These are phyloP conservation scores for Aspergillus spinulosporus DNA, from an alignment of 2,329 filamentous ascomycete genomes.

Conservation along the genomic window DNA sequence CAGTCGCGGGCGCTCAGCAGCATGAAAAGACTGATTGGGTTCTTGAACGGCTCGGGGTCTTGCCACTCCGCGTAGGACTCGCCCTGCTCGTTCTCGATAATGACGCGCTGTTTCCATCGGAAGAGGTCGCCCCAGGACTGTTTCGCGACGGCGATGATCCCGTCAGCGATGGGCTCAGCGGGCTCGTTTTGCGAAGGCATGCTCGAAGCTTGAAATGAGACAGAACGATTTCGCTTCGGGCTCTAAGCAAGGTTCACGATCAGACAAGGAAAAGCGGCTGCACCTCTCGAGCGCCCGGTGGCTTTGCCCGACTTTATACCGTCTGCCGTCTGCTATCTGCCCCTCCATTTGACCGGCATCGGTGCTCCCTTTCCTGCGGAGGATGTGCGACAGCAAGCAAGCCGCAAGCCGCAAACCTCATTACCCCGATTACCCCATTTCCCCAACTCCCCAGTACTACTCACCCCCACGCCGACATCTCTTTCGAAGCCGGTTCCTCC, in stretches of 20 bases:
- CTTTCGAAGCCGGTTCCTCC: slow-evolving; percentile 4
- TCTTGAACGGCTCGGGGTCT: slow-evolving; percentile 62
- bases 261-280: neutral
- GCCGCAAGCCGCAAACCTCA: too few relatives aligned
- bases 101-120: slow-evolving; percentile 71
- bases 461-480: slow-evolving; percentile 11
- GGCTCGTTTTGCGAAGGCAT: slow-evolving; percentile 43
- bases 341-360: neutral
- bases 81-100: slow-evolving; percentile 55
- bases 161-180: slow-evolving; percentile 68
- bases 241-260: neutral
- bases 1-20: slow-evolving; percentile 67
- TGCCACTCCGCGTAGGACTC: slow-evolving; percentile 70
- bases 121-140: slow-evolving; percentile 67
- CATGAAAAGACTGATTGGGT: slow-evolving; percentile 68
- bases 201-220: neutral
- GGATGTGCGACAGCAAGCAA: neutral
- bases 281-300: neutral
- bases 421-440: too few relatives aligned
- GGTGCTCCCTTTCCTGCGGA: slow-evolving; percentile 3
- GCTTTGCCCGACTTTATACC: slow-evolving; percentile 16
- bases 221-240: neutral
- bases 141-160: slow-evolving; percentile 63
- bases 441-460: too few relatives aligned
- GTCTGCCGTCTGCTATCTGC: neutral